Evolutionary conservation across 192 early-diverging fungal species (phyloP).

Genomic region (Podila horticola): DNA sequence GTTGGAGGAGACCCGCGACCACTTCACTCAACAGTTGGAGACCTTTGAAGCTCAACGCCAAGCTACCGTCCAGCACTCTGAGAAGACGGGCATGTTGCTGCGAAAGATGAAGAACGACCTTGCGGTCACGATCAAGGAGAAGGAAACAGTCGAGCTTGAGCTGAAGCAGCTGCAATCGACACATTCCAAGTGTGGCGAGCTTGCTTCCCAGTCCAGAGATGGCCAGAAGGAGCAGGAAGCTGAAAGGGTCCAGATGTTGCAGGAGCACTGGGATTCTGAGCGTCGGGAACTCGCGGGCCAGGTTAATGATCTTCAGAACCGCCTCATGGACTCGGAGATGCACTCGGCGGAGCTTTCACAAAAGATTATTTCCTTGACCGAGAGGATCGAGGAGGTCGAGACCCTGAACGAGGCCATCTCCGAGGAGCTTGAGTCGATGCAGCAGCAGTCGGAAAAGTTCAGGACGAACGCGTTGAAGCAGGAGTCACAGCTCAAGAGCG

Average conservation of each 20-base stretch:
- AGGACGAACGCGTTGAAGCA: constrained; percentile 1
- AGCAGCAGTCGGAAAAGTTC: constrained; percentile 21
- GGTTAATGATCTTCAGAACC: constrained; percentile 10
- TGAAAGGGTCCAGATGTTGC: background rate
- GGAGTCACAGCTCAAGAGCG: constrained; percentile 26
- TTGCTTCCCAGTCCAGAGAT: background rate
- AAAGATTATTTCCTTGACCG: constrained; percentile 24
- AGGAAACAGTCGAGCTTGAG: constrained; percentile 10
- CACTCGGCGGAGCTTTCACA: constrained; percentile 30
- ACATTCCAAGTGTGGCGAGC: constrained; percentile 18
- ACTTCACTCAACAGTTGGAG: constrained; percentile 29
- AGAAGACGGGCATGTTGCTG: constrained; percentile 26
- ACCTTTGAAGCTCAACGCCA: constrained; percentile 32
- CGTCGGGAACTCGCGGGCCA: constrained; percentile 7
- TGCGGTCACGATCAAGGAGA: constrained; percentile 26
- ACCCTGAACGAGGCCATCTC: constrained; percentile 40
- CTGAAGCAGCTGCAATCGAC: constrained; percentile 11
- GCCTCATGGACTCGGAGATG: constrained; percentile 29
- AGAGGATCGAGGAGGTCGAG: constrained; percentile 39
- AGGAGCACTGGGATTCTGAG: constrained; percentile 25
- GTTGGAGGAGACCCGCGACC: constrained; percentile 27
- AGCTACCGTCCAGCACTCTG: constrained; percentile 37
- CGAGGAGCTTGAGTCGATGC: constrained; percentile 38
- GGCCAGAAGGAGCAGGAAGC: background rate
- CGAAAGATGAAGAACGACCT: constrained; percentile 46